Percentiles rank a stretch among this genome's conserved stretches.
Conservation (phyloP, 2,329 filamentous ascomycete genomes). For the Epichloe sibirici region DNA sequence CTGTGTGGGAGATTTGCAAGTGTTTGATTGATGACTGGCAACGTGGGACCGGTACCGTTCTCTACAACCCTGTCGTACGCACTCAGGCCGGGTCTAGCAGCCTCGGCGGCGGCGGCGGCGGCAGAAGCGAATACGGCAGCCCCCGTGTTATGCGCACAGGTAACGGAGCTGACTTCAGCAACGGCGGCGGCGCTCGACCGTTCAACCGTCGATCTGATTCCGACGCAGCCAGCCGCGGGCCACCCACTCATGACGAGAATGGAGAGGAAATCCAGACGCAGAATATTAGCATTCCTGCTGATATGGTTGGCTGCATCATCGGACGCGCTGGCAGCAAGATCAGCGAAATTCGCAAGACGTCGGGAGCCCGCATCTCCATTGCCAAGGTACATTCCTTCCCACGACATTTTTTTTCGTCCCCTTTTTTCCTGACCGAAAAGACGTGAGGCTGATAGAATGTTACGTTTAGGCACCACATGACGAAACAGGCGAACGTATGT, state of each 20-base stretch:
- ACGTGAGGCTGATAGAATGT: not conserved
- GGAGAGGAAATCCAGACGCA: constrained; percentile 97
- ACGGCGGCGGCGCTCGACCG: constrained; percentile 50
- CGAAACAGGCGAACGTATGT: constrained; percentile 97
- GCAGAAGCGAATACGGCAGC: constrained; percentile 41
- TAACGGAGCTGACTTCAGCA: constrained; percentile 95
- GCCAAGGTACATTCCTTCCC: constrained; percentile 50
- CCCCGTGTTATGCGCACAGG: constrained; percentile 85
- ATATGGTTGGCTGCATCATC: constrained; percentile 99
- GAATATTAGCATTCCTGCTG: constrained; percentile 97
- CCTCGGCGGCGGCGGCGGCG: constrained; percentile 25
- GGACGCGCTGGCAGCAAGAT: constrained; percentile 93
- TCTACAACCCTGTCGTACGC: constrained; percentile 93
- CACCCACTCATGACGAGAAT: constrained; percentile 85
- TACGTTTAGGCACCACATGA: constrained; percentile 65
- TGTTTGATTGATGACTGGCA: constrained; percentile 97
- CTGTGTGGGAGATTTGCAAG: constrained; percentile 97
- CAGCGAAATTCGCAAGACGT: constrained; percentile 95
- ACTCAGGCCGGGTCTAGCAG: constrained; percentile 52
- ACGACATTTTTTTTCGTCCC: not conserved
- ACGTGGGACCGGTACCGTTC: constrained; percentile 87
- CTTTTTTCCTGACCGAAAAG: not conserved
- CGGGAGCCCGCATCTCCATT: constrained; percentile 92
- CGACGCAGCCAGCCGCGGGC: constrained; percentile 67
- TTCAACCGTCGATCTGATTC: constrained; percentile 74